phyloP scores from a whole-genome alignment of 345 rosid species.

The Populus euphratica region DNA sequence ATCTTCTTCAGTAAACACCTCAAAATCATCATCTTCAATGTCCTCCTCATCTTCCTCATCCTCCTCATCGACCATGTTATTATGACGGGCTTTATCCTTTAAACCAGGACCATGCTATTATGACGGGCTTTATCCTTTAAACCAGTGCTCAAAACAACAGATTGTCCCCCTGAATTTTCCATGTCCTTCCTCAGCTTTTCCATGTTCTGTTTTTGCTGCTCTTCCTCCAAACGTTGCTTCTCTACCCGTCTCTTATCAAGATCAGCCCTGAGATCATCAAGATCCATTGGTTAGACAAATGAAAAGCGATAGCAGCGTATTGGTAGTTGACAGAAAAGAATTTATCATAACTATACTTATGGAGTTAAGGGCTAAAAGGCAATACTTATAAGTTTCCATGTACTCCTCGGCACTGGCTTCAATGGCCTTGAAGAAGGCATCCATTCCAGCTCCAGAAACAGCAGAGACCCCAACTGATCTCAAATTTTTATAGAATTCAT shows the following conservation, averaged over 20 bases:
- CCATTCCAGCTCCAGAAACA: constrained; percentile 76
- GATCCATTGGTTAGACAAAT: background rate
- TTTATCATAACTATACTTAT: background rate
- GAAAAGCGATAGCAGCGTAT: background rate
- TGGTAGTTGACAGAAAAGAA: background rate
- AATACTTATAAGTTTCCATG: constrained; percentile 72
- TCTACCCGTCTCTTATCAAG: constrained; percentile 75
- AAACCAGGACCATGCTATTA: constrained; percentile 45
- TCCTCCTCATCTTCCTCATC: constrained; percentile 42
- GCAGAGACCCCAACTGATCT: constrained; percentile 81
- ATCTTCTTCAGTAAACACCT: constrained; percentile 35
- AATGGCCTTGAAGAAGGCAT: constrained; percentile 62
- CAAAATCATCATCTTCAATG: constrained; percentile 25
- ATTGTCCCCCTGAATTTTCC: constrained; percentile 67
- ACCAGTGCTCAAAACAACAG: constrained; percentile 64
- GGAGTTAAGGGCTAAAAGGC: background rate
- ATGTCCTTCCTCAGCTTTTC: constrained; percentile 64
- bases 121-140: constrained; percentile 40
- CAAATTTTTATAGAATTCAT: constrained; percentile 64
- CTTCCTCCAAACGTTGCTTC: constrained; percentile 66
- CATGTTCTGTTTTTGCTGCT: constrained; percentile 50
- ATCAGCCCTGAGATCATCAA: constrained; percentile 46
- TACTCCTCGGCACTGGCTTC: constrained; percentile 69
- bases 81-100: constrained; percentile 37
- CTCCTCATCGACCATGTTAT: constrained; percentile 31